Base-by-base conservation (phyloP, 2,329 filamentous ascomycete species). In the Colletotrichum caudatum region DNA sequence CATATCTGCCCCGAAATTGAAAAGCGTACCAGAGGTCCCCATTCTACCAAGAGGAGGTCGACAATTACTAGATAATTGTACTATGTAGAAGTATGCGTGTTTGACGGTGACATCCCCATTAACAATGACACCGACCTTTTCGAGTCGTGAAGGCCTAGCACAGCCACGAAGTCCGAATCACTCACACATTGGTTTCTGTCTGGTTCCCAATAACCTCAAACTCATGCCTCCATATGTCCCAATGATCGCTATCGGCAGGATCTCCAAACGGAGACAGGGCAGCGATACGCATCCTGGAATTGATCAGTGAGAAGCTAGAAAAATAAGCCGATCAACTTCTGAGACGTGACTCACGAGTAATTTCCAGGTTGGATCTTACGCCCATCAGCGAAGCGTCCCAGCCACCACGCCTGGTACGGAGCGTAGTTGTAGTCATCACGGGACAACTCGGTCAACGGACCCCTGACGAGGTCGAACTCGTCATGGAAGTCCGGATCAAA, bases 211-310 rank as follows among this genome's bases (percentile, higher is more conserved):
- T 7, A 8, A 59, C 51, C 33, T 53, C 23, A 26, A 71, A 68
- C 6, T 62, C 16, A 20, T 57, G 51, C 0, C 3, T 73, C 41
- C 26, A 67, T 29, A 65, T 46, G 18, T 73, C 66, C 73, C 73
- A 74, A 14, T 74, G 54, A 3, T 54, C 62, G n/a, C 58, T 65
- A 2, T 53, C 46, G 5, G 48, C 14, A 9, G 70, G 59, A 8
- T 70, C 41, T 8, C 73, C 73, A 16, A 73, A 74, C 8, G 73
- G 73, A 14, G 41, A 26, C 8, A 74, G 41, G 3, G 73, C 71
- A 35, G 71, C 73, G 11, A 74, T 48, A 8, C 71, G 71, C 59
- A 74, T 71, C 0, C 73, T 74, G 9, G 9, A 1, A 7, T 8
- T 1, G 1, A 44, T 14, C 46, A 59, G 26, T 58, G 7, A 57